Evolutionary conservation across 2,329 filamentous ascomycete species (phyloP).

Genomic region (Ceratocystiopsis brevicomis): DNA sequence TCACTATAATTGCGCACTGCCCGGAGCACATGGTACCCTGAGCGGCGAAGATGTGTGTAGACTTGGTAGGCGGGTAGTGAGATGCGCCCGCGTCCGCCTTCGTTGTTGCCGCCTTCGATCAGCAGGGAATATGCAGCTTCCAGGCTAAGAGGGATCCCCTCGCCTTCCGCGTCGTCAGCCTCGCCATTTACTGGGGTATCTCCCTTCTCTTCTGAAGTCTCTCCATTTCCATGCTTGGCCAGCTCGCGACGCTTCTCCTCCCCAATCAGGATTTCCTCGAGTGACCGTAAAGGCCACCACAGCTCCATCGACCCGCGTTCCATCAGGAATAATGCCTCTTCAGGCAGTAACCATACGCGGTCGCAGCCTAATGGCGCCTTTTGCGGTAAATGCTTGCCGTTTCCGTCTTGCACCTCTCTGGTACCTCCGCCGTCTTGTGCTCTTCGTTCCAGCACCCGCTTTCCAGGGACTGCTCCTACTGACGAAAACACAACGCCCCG

Average conservation of each 20-base stretch:
- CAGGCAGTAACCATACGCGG: constrained; percentile 67
- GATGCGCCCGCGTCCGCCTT: constrained; percentile 28
- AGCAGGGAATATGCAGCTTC: constrained; percentile 80
- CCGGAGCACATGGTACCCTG: constrained; percentile 52
- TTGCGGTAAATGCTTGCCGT: constrained; percentile 29
- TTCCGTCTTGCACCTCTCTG: background rate
- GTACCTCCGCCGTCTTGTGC: too few species aligned
- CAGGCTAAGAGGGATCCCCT: constrained; percentile 68
- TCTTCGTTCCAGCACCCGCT: background rate
- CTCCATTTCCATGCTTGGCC: background rate
- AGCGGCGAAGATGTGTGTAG: constrained; percentile 64
- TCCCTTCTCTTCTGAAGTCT: background rate
- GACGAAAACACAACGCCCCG: constrained; percentile 44
- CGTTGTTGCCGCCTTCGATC: constrained; percentile 41
- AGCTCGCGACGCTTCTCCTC: background rate
- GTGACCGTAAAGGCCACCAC: constrained; percentile 50
- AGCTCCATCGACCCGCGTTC: constrained; percentile 78
- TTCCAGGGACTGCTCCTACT: constrained; percentile 43
- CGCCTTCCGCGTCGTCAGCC: constrained; percentile 22
- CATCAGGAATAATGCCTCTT: constrained; percentile 77
- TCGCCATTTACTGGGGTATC: background rate
- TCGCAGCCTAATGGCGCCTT: constrained; percentile 33
- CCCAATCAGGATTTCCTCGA: constrained; percentile 26
- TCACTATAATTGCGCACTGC: constrained; percentile 1
- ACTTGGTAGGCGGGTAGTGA: constrained; percentile 71